phyloP scores from a whole-genome alignment of 2,329 filamentous ascomycete genomes.

The Colletotrichum noveboracense region DNA sequence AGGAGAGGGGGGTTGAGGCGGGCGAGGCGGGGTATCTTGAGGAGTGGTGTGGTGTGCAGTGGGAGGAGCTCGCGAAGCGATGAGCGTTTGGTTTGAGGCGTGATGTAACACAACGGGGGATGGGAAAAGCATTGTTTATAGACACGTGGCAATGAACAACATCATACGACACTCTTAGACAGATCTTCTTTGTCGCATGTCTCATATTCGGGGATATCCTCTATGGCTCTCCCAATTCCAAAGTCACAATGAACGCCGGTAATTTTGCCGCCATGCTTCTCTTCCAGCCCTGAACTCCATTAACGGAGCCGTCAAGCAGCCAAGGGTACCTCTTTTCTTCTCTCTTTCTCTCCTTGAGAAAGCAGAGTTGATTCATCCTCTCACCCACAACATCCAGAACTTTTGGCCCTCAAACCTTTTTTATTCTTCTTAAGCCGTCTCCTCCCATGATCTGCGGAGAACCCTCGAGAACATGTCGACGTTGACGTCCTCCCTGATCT shows the following conservation, averaged over 20 bases:
- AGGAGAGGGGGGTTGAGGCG: constrained; percentile 58
- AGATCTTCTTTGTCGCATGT: constrained; percentile 12
- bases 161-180: constrained; percentile 8
- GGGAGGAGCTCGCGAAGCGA: constrained; percentile 75
- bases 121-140: background rate
- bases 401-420: background rate
- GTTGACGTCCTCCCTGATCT: constrained; percentile 94
- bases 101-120: constrained; percentile 28
- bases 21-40: constrained; percentile 81
- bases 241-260: constrained; percentile 25
- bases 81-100: constrained; percentile 27
- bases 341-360: background rate
- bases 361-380: background rate
- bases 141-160: background rate
- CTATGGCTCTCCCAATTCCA: constrained; percentile 23
- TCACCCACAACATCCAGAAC: background rate
- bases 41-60: constrained; percentile 98
- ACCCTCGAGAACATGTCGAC: constrained; percentile 85
- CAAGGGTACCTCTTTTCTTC: background rate
- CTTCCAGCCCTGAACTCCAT: constrained; percentile 20
- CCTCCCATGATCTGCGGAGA: constrained; percentile 85
- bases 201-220: constrained; percentile 24
- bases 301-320: constrained; percentile 17
- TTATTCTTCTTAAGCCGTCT: constrained; percentile 60
- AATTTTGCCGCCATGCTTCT: constrained; percentile 26